Evolutionary conservation across 805 yeast genomes (phyloP), one percentile per base, ranked within the genome.

Genomic region (Brettanomyces nanus): DNA sequence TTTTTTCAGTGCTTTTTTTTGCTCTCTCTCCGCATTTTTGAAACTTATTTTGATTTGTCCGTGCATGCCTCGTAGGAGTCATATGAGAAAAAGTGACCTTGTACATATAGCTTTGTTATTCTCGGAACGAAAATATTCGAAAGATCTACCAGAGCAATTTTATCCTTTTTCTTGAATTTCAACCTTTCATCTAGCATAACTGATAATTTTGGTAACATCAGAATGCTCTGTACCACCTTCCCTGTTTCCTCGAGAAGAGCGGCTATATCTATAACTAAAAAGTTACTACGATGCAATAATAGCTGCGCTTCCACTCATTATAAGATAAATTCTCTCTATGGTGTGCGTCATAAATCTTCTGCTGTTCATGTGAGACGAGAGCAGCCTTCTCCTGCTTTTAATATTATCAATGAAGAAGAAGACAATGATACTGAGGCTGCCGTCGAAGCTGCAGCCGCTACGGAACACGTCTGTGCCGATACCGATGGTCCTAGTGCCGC

Each of bases 321-420:
- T 14, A 19, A 10, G 14, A 31, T 23, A 23, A 23, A 23, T 23
- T 23, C 26, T 11, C 26, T 23, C 26, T 23, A 23, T 11, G 11
- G 11, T 23, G 33, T 30, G 10, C 33, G 33, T n/a, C 19, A 35
- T 18, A 28, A 23, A 3, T 26, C 38, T 3, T 28, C 38, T 7
- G 27, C 28, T 15, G 29, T 17, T 13, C 25, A 21, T 15, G 22
- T 41, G 6, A 31, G 39, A 9, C 44, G 51, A 33, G 51, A 47
- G 36, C 37, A 38, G 18, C 51, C 51, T 13, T 40, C 51, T 7
- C 51, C 51, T 13, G 40, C 51, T 5, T 47, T 47, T 25, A 46
- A 47, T 33, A 27, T 22, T 11, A 18, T 21, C 6, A 27, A 15
- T 15, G 28, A 20, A 10, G 33, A 28, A 13, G 22, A 19, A 10